Base-by-base conservation (phyloP, 108 stramenopile genomes). In the Conticribra guillardii region DNA sequence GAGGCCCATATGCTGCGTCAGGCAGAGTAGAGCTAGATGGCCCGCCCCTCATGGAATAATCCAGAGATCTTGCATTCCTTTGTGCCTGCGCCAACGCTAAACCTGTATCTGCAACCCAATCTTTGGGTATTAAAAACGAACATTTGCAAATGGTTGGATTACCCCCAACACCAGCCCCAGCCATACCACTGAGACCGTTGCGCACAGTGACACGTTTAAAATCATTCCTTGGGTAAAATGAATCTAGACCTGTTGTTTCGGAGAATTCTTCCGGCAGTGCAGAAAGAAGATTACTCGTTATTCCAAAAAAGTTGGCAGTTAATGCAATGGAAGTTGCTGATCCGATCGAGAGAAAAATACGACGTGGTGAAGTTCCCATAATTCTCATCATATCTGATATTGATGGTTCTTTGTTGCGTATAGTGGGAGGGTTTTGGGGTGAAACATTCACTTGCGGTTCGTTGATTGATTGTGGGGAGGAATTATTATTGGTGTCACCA, bases 61-160 rank as follows among this genome's bases (percentile, higher is more conserved):
- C 90, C 44, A 91, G 60, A 23, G 77, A 60, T 56, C 66, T 67
- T 5, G 79, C 71, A 53, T 60, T 54, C 33, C 86, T 57, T 56
- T 84, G 81, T 16, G 87, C 88, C 64, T 91, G 88, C 24, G 90
- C 90, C 44, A 91, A 67, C 57, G 80, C 90, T 22, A 91, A 51
- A 34, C 72, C 75, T 8, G 88, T 89, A 74, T 91, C 90, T 2
- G 84, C 87, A n/a, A 91, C 90, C 90, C 90, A 91, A 63, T 91
- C 86, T 63, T 86, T 89, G 9, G 90, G 90, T 55, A 88, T 75
- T 8, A 88, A 69, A 71, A 89, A 86, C 2, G 87, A 82, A 46
- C 88, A 91, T 24, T 83, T 86, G 9, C 47, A 54, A 37, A 64
- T 59, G 22, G 60, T 56, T 0, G n/a, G n/a, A n/a, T n/a, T n/a